phyloP scores from a whole-genome alignment of 768 basidiomycete genomes.

The Tricholoma furcatifolium region DNA sequence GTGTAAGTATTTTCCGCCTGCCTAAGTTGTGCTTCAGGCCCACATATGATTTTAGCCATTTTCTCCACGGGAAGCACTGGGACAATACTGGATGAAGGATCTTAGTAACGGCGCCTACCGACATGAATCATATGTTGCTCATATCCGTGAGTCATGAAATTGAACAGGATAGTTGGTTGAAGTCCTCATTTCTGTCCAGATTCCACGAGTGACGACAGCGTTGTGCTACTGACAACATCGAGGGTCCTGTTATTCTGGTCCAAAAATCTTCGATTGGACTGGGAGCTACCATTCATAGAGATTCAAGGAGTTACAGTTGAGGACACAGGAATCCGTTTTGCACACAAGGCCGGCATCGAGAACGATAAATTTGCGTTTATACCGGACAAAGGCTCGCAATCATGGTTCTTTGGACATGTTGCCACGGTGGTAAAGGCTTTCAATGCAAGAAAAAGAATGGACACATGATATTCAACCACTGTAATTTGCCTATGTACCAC shows the following conservation, averaged over 20 bases:
- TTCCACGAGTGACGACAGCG: conserved; percentile 75
- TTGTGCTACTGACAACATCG: conserved; percentile 75
- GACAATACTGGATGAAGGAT: conserved; percentile 97
- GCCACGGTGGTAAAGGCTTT: conserved; percentile 75
- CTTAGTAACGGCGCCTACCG: conserved; percentile 87
- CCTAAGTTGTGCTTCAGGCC: background rate
- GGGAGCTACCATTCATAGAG: conserved; percentile 88
- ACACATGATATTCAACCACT: conserved; percentile 28
- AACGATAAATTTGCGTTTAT: conserved; percentile 77
- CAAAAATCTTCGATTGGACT: conserved; percentile 79
- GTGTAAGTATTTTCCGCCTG: conserved; percentile 47
- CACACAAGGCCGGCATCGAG: conserved; percentile 74
- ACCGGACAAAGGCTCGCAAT: conserved; percentile 69
- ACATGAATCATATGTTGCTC: conserved; percentile 85
- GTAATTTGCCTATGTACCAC: conserved; percentile 12
- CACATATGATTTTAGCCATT: conserved; percentile 62
- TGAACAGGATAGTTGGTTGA: background rate
- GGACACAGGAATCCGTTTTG: conserved; percentile 86
- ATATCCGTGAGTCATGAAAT: conserved; percentile 59
- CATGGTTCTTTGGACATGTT: conserved; percentile 81
- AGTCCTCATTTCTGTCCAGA: conserved; percentile 38
- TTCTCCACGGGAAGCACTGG: conserved; percentile 84
- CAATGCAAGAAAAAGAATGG: conserved; percentile 75
- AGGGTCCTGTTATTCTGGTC: conserved; percentile 85
- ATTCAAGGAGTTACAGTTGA: conserved; percentile 88